Conservation (phyloP, 169 alveolate species). For the Prorocentrum cordatum region DNA sequence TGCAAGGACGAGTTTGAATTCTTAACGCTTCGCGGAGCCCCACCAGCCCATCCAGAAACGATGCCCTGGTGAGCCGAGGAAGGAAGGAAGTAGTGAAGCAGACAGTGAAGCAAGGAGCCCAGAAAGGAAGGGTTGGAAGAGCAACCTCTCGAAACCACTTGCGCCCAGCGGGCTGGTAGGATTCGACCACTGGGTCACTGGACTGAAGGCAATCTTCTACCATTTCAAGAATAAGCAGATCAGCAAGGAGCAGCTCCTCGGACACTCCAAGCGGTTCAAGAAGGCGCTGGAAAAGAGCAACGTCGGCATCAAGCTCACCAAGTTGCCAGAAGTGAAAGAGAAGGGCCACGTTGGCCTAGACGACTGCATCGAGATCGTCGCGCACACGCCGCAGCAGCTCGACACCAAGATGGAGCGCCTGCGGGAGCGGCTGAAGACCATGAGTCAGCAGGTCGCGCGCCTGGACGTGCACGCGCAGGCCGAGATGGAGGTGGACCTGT, state of each 20-base stretch:
- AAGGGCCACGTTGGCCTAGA: slow-evolving; percentile 71
- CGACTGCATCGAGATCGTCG: slow-evolving; percentile 74
- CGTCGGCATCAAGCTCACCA: slow-evolving; percentile 72
- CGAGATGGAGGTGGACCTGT: slow-evolving; percentile 29
- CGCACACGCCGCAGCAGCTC: slow-evolving; percentile 72
- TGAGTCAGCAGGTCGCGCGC: slow-evolving; percentile 68
- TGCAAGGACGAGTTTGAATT: slow-evolving; percentile 77
- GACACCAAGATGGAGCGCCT: slow-evolving; percentile 63
- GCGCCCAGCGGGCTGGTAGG: too few relatives aligned
- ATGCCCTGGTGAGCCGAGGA: slow-evolving; percentile 60
- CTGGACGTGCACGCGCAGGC: slow-evolving; percentile 47
- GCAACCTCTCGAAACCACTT: too few relatives aligned
- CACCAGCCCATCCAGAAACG: too few relatives aligned
- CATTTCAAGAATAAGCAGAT: slow-evolving; percentile 56
- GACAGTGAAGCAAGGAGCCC: too few relatives aligned
- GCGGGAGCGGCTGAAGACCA: slow-evolving; percentile 56
- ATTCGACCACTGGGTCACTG: slow-evolving; percentile 68
- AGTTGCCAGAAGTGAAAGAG: slow-evolving; percentile 72
- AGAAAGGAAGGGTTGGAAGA: too few relatives aligned
- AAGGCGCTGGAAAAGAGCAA: slow-evolving; percentile 71
- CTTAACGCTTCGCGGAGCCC: too few relatives aligned
- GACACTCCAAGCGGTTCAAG: slow-evolving; percentile 73
- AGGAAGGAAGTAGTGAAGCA: too few relatives aligned
- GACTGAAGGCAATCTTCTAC: slow-evolving; percentile 71
- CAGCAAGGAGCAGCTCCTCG: slow-evolving; percentile 72